These are phyloP conservation scores for Iberis pinnata DNA, from an alignment of 345 rosid genomes.

Conservation along the genomic window DNA sequence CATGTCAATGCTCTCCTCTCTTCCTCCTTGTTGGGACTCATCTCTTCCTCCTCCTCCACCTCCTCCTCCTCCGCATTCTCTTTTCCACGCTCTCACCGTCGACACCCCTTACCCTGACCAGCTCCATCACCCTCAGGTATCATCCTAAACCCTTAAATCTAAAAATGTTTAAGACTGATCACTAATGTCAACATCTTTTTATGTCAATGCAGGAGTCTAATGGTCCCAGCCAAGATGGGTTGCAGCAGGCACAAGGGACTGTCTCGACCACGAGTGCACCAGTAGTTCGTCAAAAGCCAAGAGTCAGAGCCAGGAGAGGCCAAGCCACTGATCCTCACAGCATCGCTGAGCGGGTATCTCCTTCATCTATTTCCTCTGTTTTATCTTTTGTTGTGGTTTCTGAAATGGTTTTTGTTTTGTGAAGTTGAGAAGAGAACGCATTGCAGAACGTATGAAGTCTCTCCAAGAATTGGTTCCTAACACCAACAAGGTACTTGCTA, in stretches of 20 bases:
- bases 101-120: slow-evolving; percentile 54
- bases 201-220: slow-evolving; percentile 29
- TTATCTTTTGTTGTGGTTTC: neutral
- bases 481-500: slow-evolving; percentile 69
- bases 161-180: neutral
- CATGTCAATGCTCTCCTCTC: slow-evolving; percentile 74
- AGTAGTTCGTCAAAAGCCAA: slow-evolving; percentile 54
- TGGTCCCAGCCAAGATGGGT: slow-evolving; percentile 36
- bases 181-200: neutral
- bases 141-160: neutral
- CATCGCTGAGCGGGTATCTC: slow-evolving; percentile 80
- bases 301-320: slow-evolving; percentile 93
- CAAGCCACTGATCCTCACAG: slow-evolving; percentile 99
- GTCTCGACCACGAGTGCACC: slow-evolving; percentile 56
- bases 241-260: slow-evolving; percentile 40
- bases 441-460: slow-evolving; percentile 97
- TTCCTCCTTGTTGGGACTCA: slow-evolving; percentile 45
- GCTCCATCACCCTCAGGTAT: slow-evolving; percentile 54
- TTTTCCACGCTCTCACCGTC: slow-evolving; percentile 31
- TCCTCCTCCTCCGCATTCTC: slow-evolving; percentile 36
- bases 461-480: slow-evolving; percentile 96
- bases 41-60: slow-evolving; percentile 35
- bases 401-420: neutral
- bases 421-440: slow-evolving; percentile 92
- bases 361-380: neutral